Conservation (phyloP, 257 asterid genomes). For the Datura wrightii region DNA sequence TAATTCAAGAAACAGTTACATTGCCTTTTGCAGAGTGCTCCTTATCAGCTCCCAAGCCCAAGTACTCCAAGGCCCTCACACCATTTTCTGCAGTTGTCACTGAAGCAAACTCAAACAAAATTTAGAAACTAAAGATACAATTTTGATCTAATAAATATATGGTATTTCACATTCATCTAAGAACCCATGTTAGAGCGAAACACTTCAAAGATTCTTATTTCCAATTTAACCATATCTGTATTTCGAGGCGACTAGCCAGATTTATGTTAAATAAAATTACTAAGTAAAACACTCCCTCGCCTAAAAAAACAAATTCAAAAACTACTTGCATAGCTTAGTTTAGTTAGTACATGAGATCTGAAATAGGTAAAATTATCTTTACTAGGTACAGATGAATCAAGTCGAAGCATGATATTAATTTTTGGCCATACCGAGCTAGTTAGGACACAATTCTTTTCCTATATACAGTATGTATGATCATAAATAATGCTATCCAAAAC, state of each 20-base stretch:
- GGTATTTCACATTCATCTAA: not conserved
- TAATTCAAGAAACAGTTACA: constrained; percentile 37
- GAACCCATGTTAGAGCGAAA: not conserved
- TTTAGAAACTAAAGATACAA: not conserved
- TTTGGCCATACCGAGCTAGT: not conserved
- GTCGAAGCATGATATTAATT: not conserved
- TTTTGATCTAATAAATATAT: not conserved
- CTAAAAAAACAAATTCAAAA: not conserved
- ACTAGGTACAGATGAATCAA: not conserved
- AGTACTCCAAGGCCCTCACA: constrained; percentile 63
- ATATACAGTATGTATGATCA: not conserved
- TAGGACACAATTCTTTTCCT: not conserved
- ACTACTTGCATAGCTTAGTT: not conserved
- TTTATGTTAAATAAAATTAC: not conserved
- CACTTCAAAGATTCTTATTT: not conserved
- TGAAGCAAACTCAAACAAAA: constrained; percentile 33
- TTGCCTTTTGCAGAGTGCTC: constrained; percentile 31
- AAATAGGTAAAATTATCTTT: not conserved
- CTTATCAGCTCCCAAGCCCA: constrained; percentile 49
- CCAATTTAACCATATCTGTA: not conserved
- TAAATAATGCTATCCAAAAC: not conserved
- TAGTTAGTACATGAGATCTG: not conserved
- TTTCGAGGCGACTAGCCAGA: not conserved
- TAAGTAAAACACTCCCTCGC: not conserved
- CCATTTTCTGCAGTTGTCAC: constrained; percentile 75